Conservation (phyloP, 2,329 filamentous ascomycete species). For the Microdochium nivale region DNA sequence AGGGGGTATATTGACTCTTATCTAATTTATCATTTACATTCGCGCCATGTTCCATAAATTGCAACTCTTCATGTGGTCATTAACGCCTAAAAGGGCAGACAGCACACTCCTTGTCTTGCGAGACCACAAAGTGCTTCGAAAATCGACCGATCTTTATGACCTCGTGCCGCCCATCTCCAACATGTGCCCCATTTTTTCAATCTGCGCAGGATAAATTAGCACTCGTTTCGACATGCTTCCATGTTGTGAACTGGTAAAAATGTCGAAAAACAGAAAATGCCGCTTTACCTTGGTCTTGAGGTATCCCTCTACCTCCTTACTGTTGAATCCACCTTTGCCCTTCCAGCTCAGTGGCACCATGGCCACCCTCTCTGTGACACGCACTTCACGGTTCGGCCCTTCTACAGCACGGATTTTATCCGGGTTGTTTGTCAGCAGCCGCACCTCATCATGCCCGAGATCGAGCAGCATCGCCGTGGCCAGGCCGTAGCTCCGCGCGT, state of each 20-base stretch:
- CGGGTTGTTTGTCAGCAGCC: constrained; percentile 90
- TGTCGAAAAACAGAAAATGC: constrained; percentile 2
- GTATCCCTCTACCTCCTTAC: constrained; percentile 88
- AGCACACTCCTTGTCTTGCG: no score
- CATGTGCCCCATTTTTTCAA: constrained; percentile 84
- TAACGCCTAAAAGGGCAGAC: no score
- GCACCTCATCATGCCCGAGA: constrained; percentile 68
- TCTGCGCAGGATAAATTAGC: constrained; percentile 34
- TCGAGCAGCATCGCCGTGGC: constrained; percentile 91
- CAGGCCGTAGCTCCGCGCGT: constrained; percentile 91
- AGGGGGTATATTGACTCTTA: no score
- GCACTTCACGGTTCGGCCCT: constrained; percentile 78
- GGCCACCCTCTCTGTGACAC: constrained; percentile 80
- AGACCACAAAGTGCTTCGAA: not conserved
- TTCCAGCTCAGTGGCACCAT: constrained; percentile 97
- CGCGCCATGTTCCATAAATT: no score
- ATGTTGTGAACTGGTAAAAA: not conserved
- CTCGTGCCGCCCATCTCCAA: constrained; percentile 40
- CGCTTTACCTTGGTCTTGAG: constrained; percentile 78
- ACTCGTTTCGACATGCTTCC: not conserved
- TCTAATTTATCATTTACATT: no score
- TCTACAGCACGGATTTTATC: constrained; percentile 95
- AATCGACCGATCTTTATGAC: constrained; percentile 2
- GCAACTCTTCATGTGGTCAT: no score
- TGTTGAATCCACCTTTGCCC: constrained; percentile 72